A percentile compares a stretch with the other conserved stretches of the same genome.
These are phyloP conservation scores for Neurospora sp. DNA, from an alignment of 495 filamentous ascomycete species.

Conservation along the genomic window DNA sequence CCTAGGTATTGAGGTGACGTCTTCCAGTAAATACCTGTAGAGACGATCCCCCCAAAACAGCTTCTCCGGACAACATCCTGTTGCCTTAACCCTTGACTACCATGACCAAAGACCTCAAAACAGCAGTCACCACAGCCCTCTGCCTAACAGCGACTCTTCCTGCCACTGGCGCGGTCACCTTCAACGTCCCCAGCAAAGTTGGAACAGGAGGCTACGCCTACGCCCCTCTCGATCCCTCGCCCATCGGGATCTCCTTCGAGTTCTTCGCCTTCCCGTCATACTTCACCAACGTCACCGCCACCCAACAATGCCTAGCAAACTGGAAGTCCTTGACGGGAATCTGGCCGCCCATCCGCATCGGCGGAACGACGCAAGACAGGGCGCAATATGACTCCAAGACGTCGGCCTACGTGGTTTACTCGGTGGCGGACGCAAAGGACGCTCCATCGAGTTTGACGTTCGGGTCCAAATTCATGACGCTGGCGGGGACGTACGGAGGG, in stretches of 20 bases:
- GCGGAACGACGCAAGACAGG: constrained; percentile 51
- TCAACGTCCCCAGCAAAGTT: constrained; percentile 22
- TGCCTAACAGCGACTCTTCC: constrained; percentile 8
- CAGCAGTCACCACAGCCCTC: background rate
- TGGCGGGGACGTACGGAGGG: constrained; percentile 43
- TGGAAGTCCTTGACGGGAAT: constrained; percentile 42
- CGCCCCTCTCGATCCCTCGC: constrained; percentile 34
- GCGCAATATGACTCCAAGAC: constrained; percentile 43
- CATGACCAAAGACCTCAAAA: background rate
- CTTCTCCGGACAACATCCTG: background rate
- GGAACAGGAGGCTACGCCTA: constrained; percentile 22
- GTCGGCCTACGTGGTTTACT: constrained; percentile 42
- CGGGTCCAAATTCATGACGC: constrained; percentile 43
- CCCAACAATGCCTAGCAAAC: constrained; percentile 44
- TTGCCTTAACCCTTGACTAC: background rate
- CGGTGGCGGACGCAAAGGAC: constrained; percentile 42
- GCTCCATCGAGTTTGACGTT: constrained; percentile 50
- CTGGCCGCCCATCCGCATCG: constrained; percentile 50
- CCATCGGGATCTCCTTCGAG: constrained; percentile 49
- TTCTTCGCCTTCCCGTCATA: constrained; percentile 54
- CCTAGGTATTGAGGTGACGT: background rate
- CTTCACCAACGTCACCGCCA: constrained; percentile 43
- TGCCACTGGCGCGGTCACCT: constrained; percentile 17
- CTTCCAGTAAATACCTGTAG: background rate
- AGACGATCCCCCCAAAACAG: too few relatives aligned